phyloP scores from a whole-genome alignment of 2,329 filamentous ascomycete species.

The Dactylellina cionopaga region DNA sequence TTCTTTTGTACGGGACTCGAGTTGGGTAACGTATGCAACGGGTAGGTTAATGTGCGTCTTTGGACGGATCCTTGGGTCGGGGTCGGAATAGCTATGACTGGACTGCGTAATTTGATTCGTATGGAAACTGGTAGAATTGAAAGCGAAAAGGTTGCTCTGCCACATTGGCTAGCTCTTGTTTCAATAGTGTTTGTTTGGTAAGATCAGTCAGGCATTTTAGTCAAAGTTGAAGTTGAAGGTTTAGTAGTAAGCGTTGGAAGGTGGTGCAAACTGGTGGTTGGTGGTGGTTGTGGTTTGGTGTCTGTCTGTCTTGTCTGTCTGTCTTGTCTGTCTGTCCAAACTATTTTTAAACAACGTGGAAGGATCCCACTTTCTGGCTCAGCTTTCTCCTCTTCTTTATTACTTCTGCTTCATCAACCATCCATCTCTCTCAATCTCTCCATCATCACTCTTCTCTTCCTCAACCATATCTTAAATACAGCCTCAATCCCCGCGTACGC shows the following conservation, averaged over 20 bases:
- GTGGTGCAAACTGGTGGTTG: not conserved
- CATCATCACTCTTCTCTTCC: not conserved
- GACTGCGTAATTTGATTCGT: constrained; percentile 29
- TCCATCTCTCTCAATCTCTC: not conserved
- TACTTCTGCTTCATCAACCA: constrained; percentile 8
- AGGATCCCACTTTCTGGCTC: constrained; percentile 44
- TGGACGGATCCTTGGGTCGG: constrained; percentile 35
- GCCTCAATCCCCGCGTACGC: too few species aligned
- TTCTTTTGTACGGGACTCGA: not conserved
- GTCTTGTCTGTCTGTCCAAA: too few species aligned
- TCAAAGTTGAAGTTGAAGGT: too few species aligned
- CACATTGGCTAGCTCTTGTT: constrained; percentile 16
- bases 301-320: too few species aligned
- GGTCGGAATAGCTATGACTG: constrained; percentile 20
- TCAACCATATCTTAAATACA: too few species aligned
- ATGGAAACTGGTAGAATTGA: constrained; percentile 49
- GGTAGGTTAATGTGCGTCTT: too few species aligned
- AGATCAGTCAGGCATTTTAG: too few species aligned
- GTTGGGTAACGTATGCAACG: too few species aligned
- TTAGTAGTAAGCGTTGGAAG: too few species aligned
- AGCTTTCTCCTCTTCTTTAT: constrained; percentile 20
- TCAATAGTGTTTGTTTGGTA: too few species aligned
- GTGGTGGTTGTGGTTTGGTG: not conserved
- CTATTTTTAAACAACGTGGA: constrained; percentile 41
- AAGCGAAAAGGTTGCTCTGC: constrained; percentile 22